Base-by-base conservation (phyloP, 257 asterid species). In the Solanum ossicruentum region DNA sequence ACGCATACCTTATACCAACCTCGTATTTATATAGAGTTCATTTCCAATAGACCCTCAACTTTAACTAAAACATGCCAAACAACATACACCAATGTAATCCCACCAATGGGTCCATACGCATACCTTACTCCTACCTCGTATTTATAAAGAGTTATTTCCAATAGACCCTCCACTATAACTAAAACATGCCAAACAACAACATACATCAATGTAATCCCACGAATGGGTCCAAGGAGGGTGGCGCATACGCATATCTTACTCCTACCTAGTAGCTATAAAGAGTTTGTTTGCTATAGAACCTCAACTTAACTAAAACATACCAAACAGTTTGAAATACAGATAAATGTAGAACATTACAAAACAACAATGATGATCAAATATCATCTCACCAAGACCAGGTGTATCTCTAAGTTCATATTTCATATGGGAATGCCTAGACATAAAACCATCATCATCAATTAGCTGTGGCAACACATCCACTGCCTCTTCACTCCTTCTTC, bases 341-440 rank as follows among this genome's bases (percentile, higher is more conserved):
- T 9, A 58, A 58, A 20, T 20, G 66, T 58, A 58, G 28, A 58
- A 7, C 66, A 58, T 58, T 10, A 58, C 28, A 58, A 12, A 21
- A 21, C 69, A 56, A 58, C 15, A 58, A 20, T 8, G 81, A 75
- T 9, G 13, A 16, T 3, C 54, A 66, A 67, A 81, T 11, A 8
- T 43, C 54, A 84, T 71, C 98, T 96, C 89, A 95, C 98, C 98
- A 81, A 97, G 93, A 51, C 98, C 99, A 85, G 98, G 98, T 39
- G 94, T 84, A 87, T 95, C 99, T 89, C 99, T 87, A 82, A 94
- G 96, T 91, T 93, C 98, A 61, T 97, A 97, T 83, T 93, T 97
- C 98, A 95, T 94, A 89, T 95, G 97, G 10, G 97, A 89, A 88
- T 93, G 94, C 90, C 95, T 92, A 10, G 90, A 56, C 75, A 90